Evolutionary conservation across 345 rosid genomes (phyloP).

Genomic region (Gynandropsis gynandra): DNA sequence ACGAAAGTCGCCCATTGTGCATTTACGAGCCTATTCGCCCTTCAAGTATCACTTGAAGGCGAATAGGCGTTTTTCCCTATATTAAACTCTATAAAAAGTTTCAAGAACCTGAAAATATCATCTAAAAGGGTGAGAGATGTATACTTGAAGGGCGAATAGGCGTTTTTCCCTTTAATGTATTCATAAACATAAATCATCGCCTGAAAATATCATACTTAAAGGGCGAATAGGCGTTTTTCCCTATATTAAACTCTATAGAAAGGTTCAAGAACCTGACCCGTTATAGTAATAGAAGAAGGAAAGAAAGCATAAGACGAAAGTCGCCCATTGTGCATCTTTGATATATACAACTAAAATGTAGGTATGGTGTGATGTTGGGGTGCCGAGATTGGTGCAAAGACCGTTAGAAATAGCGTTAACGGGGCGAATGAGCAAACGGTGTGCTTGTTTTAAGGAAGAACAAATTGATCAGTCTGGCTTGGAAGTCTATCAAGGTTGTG

Average conservation of each 20-base stretch:
- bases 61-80: no score
- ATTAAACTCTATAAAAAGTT: background rate
- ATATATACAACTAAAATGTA: conserved; percentile 22
- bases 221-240: no score
- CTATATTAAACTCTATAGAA: no score
- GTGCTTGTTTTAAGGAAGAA: conserved; percentile 73
- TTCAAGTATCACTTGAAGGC: no score
- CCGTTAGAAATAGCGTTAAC: conserved; percentile 86
- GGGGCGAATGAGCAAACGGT: conserved; percentile 84
- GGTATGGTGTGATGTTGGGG: conserved; percentile 95
- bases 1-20: no score
- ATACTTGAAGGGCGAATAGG: no score
- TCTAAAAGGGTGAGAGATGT: no score
- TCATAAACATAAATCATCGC: background rate
- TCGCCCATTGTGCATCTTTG: no score
- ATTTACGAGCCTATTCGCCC: no score
- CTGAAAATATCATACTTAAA: background rate
- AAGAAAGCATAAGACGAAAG: no score
- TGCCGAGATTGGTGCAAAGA: conserved; percentile 82
- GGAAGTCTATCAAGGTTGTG: conserved; percentile 78
- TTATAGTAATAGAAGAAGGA: conserved; percentile 1
- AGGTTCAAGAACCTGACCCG: no score
- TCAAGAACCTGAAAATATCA: background rate
- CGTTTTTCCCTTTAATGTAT: no score
- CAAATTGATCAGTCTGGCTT: conserved; percentile 62